Evolutionary conservation across 192 early-diverging fungal genomes (phyloP).

Genomic region (Glomus cerebriforme): DNA sequence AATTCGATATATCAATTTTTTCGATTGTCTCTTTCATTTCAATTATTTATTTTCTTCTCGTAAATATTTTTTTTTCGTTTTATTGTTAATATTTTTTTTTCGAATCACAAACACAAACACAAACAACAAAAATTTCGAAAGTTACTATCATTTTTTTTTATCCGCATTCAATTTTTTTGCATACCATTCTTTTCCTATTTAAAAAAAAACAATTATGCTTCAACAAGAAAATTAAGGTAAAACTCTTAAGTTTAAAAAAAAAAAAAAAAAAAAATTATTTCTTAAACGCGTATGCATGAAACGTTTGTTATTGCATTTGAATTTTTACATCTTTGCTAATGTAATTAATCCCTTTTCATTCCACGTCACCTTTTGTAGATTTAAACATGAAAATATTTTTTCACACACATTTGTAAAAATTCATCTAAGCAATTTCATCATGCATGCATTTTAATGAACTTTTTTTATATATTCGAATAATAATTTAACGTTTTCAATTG

Average conservation of each 20-base stretch:
- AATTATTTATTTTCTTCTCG: neutral
- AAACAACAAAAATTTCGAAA: constrained; percentile 24
- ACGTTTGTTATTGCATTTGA: neutral
- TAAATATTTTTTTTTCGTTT: neutral
- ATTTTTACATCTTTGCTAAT: neutral
- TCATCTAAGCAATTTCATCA: neutral
- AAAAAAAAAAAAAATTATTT: neutral
- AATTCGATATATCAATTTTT: neutral
- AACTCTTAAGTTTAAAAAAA: neutral
- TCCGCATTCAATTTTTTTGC: neutral
- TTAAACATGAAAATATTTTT: neutral
- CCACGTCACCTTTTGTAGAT: neutral
- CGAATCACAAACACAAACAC: constrained; percentile 14
- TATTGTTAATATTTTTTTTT: constrained; percentile 1
- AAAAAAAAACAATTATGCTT: neutral
- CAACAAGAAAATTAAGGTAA: neutral
- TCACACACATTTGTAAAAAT: neutral
- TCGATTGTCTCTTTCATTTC: too few relatives aligned
- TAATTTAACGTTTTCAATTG: neutral
- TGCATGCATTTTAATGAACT: neutral
- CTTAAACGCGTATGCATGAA: neutral
- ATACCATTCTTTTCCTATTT: neutral
- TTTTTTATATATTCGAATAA: neutral
- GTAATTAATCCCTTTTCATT: neutral
- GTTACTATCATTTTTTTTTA: neutral